phyloP scores from a whole-genome alignment of 169 alveolate species.

The Besnoitia besnoiti region DNA sequence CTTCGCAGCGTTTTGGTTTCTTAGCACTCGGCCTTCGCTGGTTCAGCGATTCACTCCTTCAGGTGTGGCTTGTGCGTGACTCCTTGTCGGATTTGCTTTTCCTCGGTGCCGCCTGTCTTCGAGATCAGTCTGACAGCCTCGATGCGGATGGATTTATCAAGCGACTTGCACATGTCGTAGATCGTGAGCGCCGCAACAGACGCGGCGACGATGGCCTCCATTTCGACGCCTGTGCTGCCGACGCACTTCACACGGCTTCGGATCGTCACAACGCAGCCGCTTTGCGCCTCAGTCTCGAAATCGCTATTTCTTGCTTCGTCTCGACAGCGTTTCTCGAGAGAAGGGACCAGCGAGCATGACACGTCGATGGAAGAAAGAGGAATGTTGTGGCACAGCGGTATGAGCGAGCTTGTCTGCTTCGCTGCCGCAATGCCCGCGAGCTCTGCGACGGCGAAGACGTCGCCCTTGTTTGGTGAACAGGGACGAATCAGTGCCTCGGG shows the following conservation, averaged over 20 bases:
- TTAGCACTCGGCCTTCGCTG: too few species aligned
- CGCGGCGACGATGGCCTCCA: slow-evolving; percentile 78
- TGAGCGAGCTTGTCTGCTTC: slow-evolving; percentile 69
- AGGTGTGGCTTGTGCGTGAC: too few species aligned
- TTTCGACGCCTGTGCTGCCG: slow-evolving; percentile 77
- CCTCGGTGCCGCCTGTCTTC: slow-evolving; percentile 44
- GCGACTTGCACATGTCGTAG: slow-evolving; percentile 78
- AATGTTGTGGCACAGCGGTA: slow-evolving; percentile 76
- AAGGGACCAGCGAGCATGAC: slow-evolving; percentile 8
- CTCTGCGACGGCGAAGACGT: slow-evolving; percentile 67
- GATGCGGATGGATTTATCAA: slow-evolving; percentile 29
- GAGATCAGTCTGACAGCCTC: slow-evolving; percentile 17
- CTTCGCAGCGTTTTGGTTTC: too few species aligned
- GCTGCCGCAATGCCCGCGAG: slow-evolving; percentile 78
- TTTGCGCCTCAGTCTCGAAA: not conserved
- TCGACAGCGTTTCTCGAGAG: not conserved
- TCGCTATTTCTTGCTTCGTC: not conserved
- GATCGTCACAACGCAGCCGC: slow-evolving; percentile 10
- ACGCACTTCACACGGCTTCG: slow-evolving; percentile 10
- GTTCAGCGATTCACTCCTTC: too few species aligned
- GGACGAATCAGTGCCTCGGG: not conserved
- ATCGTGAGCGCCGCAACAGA: slow-evolving; percentile 75
- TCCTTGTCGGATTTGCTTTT: too few species aligned
- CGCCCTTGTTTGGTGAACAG: slow-evolving; percentile 6
- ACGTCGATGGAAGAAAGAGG: slow-evolving; percentile 37